Conservation (phyloP, 805 yeast species). For the Candida dajiaensis region DNA sequence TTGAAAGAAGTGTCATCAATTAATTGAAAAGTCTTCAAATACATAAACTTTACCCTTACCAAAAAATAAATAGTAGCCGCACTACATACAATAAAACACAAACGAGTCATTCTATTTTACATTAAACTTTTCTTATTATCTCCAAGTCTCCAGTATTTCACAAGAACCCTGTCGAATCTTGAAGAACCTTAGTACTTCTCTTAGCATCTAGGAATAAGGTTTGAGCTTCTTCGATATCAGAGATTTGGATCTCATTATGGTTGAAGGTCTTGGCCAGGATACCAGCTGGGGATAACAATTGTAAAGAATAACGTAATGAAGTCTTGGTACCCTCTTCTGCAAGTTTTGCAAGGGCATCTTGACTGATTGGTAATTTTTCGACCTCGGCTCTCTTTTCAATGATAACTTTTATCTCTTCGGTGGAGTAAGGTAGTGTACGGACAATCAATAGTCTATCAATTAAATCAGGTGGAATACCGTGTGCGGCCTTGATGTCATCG, state of each 20-base stretch:
- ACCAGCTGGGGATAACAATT: constrained; percentile 85
- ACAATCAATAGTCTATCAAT: constrained; percentile 88
- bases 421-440: constrained; percentile 83
- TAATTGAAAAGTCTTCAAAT: not conserved
- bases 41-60: not conserved
- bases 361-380: constrained; percentile 61
- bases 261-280: constrained; percentile 71
- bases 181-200: constrained; percentile 68
- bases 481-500: constrained; percentile 80
- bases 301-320: constrained; percentile 88
- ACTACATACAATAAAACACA: not conserved
- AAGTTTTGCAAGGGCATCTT: constrained; percentile 68
- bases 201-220: constrained; percentile 78
- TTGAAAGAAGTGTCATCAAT: constrained; percentile 57
- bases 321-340: constrained; percentile 70
- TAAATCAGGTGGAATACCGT: constrained; percentile 94
- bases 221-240: constrained; percentile 82
- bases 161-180: constrained; percentile 28
- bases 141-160: constrained; percentile 9
- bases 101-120: constrained; percentile 4
- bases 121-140: not conserved
- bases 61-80: not conserved
- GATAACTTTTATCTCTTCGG: constrained; percentile 76
- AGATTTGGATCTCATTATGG: constrained; percentile 57
- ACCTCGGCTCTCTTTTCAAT: constrained; percentile 75